These are phyloP conservation scores for Neonectria hederae DNA, from an alignment of 2,329 filamentous ascomycete species.

Conservation along the genomic window DNA sequence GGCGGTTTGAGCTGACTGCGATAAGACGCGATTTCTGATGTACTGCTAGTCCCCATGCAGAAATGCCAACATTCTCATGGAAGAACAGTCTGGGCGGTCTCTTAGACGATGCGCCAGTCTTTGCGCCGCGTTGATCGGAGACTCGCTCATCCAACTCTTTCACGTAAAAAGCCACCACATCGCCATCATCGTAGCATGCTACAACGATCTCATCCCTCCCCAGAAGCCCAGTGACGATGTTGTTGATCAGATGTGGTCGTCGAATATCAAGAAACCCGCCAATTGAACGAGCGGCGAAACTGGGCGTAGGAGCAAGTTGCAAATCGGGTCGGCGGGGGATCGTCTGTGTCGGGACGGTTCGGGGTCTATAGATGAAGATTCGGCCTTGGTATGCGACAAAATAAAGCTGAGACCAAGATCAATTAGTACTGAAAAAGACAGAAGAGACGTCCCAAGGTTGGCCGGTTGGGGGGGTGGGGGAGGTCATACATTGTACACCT, in stretches of 20 bases:
- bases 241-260: conserved; percentile 72
- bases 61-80: conserved; percentile 76
- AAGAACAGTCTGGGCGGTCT: conserved; percentile 66
- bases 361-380: conserved; percentile 66
- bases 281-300: conserved; percentile 51
- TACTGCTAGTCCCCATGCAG: conserved; percentile 89
- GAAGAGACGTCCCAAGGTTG: background rate
- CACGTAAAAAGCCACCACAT: conserved; percentile 76
- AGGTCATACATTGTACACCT: conserved; percentile 60
- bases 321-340: conserved; percentile 60
- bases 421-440: conserved; percentile 25
- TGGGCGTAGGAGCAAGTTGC: conserved; percentile 57
- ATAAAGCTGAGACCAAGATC: conserved; percentile 58
- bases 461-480: conserved; percentile 1
- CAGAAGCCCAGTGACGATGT: conserved; percentile 73
- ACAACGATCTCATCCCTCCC: conserved; percentile 76
- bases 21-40: conserved; percentile 85
- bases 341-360: conserved; percentile 56
- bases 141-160: conserved; percentile 60
- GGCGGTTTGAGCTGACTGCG: conserved; percentile 82
- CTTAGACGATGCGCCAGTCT: conserved; percentile 12
- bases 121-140: conserved; percentile 31
- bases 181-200: conserved; percentile 77
- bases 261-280: conserved; percentile 62
- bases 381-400: conserved; percentile 66